phyloP scores from a whole-genome alignment of 1,284 basidiomycete genomes.

The Puccinia triticina region DNA sequence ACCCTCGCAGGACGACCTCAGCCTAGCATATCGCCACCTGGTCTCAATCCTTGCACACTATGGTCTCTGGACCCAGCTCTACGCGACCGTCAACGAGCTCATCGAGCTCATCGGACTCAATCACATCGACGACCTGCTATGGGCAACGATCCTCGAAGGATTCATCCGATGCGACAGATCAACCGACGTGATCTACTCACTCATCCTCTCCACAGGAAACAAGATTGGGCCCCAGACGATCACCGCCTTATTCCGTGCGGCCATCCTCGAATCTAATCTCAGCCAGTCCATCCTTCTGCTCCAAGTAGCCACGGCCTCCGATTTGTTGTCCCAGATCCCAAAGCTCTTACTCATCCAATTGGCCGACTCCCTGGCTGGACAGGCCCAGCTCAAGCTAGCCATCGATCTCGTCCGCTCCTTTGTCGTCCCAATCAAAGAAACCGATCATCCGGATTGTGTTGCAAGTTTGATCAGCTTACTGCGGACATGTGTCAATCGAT shows the following conservation, averaged over 20 bases:
- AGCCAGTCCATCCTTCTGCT: constrained; percentile 30
- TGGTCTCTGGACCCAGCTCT: constrained; percentile 33
- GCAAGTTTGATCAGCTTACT: background rate
- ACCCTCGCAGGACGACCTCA: constrained; percentile 11
- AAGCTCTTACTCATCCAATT: constrained; percentile 17
- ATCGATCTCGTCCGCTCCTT: constrained; percentile 21
- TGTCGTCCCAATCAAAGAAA: constrained; percentile 23
- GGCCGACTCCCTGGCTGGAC: constrained; percentile 18
- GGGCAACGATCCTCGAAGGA: constrained; percentile 19
- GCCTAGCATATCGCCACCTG: constrained; percentile 9
- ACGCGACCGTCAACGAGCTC: constrained; percentile 27
- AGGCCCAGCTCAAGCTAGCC: constrained; percentile 14
- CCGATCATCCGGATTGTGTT: constrained; percentile 6
- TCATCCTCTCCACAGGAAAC: constrained; percentile 7
- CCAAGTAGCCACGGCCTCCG: background rate
- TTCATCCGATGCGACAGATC: constrained; percentile 21
- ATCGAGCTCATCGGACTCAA: background rate
- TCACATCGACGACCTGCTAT: background rate
- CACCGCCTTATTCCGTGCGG: constrained; percentile 8
- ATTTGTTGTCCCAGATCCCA: background rate
- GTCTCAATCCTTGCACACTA: constrained; percentile 15
- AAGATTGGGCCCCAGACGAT: background rate
- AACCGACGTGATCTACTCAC: constrained; percentile 26
- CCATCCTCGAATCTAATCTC: constrained; percentile 31
- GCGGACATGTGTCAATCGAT: constrained; percentile 38